phyloP scores from a whole-genome alignment of 192 early-diverging fungal genomes.

The Umbelopsis isabellina region DNA sequence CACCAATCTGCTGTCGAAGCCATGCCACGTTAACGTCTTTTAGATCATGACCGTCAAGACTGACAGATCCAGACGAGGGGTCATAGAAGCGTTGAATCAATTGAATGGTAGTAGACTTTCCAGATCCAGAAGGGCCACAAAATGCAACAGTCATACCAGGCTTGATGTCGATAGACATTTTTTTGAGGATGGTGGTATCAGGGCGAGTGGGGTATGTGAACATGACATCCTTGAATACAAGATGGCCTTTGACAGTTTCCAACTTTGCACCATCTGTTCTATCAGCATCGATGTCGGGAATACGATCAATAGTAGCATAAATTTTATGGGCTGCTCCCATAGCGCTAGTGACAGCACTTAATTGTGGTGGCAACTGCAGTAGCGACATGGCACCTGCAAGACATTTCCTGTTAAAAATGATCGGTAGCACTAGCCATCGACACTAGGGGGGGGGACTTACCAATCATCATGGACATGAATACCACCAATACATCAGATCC shows the following conservation, averaged over 20 bases:
- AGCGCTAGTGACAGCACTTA: conserved; percentile 70
- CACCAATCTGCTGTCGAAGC: conserved; percentile 83
- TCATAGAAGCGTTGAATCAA: conserved; percentile 89
- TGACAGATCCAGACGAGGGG: conserved; percentile 51
- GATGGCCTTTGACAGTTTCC: conserved; percentile 57
- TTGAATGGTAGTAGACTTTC: conserved; percentile 84
- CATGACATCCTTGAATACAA: conserved; percentile 72
- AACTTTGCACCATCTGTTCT: conserved; percentile 46
- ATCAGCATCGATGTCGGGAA: conserved; percentile 72
- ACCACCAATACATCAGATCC: conserved; percentile 69
- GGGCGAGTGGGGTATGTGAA: conserved; percentile 86
- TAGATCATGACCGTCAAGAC: conserved; percentile 74
- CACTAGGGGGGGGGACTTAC: conserved; percentile 43
- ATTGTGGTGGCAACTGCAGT: conserved; percentile 59
- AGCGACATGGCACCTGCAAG: conserved; percentile 15
- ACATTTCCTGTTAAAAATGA: neutral
- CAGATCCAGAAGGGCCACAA: conserved; percentile 83
- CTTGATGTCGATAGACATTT: conserved; percentile 66
- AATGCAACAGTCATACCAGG: conserved; percentile 83
- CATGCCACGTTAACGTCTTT: conserved; percentile 76
- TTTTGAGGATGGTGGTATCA: conserved; percentile 75
- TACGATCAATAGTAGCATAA: conserved; percentile 79
- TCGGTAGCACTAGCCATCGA: conserved; percentile 34
- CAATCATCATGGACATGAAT: conserved; percentile 87
- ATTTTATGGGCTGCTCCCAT: conserved; percentile 79